Percentiles rank a stretch among this genome's conserved stretches.
phyloP scores from a whole-genome alignment of 345 rosid species.

The Cardamine occulta region DNA sequence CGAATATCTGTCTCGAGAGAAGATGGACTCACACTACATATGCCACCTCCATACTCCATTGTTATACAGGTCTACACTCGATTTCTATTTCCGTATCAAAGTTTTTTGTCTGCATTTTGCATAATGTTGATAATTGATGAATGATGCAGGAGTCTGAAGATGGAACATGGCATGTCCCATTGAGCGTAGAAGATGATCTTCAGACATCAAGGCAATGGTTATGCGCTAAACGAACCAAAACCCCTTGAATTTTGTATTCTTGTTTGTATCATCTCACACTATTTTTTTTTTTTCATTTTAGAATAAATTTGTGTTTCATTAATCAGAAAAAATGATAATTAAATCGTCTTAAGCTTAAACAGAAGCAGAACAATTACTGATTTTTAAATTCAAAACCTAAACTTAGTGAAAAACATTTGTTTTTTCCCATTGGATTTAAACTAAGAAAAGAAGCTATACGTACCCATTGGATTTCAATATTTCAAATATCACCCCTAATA shows the following conservation, averaged over 20 bases:
- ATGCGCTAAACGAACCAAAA: slow-evolving; percentile 59
- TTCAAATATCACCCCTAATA: background rate
- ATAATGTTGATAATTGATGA: background rate
- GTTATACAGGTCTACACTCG: slow-evolving; percentile 75
- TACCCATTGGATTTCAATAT: background rate
- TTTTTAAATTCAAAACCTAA: slow-evolving; percentile 31
- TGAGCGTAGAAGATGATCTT: slow-evolving; percentile 60
- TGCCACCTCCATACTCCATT: slow-evolving; percentile 97
- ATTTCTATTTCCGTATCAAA: background rate
- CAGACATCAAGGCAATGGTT: slow-evolving; percentile 79
- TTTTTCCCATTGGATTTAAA: too few species aligned
- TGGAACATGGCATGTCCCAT: slow-evolving; percentile 92
- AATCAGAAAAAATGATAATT: background rate
- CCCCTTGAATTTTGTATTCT: slow-evolving; percentile 24
- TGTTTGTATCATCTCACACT: slow-evolving; percentile 36
- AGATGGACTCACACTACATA: slow-evolving; percentile 56
- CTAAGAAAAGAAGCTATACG: too few species aligned
- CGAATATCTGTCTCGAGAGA: slow-evolving; percentile 55
- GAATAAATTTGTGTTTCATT: background rate
- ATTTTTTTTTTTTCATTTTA: slow-evolving; percentile 6
- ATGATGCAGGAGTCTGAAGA: slow-evolving; percentile 77
- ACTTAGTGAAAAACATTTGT: slow-evolving; percentile 43
- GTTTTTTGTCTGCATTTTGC: slow-evolving; percentile 1
- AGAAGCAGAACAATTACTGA: too few species aligned
- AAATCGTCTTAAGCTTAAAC: too few species aligned